Conservation (phyloP, 2,329 filamentous ascomycete genomes). For the Neospermospora avenae region DNA sequence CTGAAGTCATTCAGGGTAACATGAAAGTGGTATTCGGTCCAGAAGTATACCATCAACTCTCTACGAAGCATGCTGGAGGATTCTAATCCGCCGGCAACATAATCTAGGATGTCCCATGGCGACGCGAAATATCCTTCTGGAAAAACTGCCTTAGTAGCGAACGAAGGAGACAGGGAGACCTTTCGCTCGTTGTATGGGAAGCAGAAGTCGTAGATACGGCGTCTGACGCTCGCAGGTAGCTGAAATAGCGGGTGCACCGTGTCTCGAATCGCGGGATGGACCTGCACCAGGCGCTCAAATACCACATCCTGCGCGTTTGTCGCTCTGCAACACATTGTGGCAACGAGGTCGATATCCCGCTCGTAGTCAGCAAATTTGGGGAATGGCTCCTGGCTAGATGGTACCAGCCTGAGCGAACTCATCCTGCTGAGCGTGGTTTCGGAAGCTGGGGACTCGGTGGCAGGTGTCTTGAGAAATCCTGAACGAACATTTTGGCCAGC, state of each 20-base stretch:
- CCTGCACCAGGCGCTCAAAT: constrained; percentile 1
- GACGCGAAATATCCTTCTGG: constrained; percentile 25
- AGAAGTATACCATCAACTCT: constrained; percentile 35
- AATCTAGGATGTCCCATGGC: constrained; percentile 28
- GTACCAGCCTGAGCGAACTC: not conserved
- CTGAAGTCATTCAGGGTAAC: constrained; percentile 30
- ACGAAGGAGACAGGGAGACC: constrained; percentile 27
- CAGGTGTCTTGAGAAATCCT: not conserved
- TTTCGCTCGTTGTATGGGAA: constrained; percentile 25
- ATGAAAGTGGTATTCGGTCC: constrained; percentile 33
- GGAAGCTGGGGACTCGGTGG: not conserved
- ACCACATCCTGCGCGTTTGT: not conserved
- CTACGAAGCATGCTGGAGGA: constrained; percentile 23
- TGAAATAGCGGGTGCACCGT: constrained; percentile 13
- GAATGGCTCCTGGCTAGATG: not conserved
- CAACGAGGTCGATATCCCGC: constrained; percentile 16
- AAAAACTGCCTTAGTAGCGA: constrained; percentile 28
- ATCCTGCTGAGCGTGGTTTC: not conserved
- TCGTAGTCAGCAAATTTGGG: constrained; percentile 15
- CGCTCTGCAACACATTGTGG: not conserved
- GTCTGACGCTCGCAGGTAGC: constrained; percentile 22
- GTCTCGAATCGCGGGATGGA: not conserved
- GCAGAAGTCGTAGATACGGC: constrained; percentile 28
- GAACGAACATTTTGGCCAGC: not conserved
- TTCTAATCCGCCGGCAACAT: constrained; percentile 24